phyloP scores from a whole-genome alignment of 371 early-diverging fungal genomes.

The Mortierella sp. region DNA sequence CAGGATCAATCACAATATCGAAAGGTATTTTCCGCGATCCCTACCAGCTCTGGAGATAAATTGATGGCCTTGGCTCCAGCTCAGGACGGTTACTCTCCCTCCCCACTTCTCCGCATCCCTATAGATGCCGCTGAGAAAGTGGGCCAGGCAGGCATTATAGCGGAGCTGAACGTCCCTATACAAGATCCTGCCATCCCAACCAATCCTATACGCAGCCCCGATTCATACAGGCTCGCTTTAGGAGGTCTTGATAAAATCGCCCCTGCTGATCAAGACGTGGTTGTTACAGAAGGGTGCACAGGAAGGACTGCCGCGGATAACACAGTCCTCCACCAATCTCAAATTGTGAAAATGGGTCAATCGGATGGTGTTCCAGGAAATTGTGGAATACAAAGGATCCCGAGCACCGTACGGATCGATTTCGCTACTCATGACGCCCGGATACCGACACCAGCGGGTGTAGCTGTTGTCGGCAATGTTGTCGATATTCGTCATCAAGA shows the following conservation, averaged over 20 bases:
- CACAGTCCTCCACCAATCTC: no score
- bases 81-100: conserved; percentile 22
- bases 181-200: conserved; percentile 14
- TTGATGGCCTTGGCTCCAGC: conserved; percentile 12
- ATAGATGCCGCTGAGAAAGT: conserved; percentile 4
- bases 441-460: conserved; percentile 11
- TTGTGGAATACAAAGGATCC: conserved; percentile 24
- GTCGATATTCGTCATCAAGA: background rate
- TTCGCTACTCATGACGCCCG: background rate
- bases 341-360: conserved; percentile 5
- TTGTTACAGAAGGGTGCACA: conserved; percentile 39
- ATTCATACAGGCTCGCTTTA: conserved; percentile 17
- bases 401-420: conserved; percentile 19
- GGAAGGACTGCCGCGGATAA: background rate
- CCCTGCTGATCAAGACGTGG: conserved; percentile 40
- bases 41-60: conserved; percentile 14
- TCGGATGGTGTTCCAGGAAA: conserved; percentile 4
- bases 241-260: conserved; percentile 32
- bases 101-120: conserved; percentile 10
- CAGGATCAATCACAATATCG: conserved; percentile 14
- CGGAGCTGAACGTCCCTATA: conserved; percentile 17
- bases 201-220: conserved; percentile 22
- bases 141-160: conserved; percentile 19
- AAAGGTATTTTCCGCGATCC: conserved; percentile 32
- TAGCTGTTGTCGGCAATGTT: conserved; percentile 1